A percentile compares a stretch with the other conserved stretches of the same genome.
Conservation (phyloP, 2,329 filamentous ascomycete species). For the Aspergillus nomiae region DNA sequence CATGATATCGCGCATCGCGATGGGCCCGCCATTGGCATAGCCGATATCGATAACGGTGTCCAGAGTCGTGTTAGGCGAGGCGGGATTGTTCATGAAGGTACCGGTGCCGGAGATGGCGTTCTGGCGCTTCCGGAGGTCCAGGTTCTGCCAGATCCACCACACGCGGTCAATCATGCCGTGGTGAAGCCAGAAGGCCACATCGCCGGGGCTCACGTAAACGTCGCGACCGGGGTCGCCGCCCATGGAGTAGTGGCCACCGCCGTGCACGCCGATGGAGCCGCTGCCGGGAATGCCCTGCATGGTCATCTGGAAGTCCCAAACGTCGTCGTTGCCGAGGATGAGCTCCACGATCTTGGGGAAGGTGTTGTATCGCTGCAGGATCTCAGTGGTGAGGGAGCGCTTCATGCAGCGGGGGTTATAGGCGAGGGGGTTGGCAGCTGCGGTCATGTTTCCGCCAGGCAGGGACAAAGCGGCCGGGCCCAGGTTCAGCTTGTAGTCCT, state of each 20-base stretch:
- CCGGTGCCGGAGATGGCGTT: slow-evolving; percentile 46
- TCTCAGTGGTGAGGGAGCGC: slow-evolving; percentile 28
- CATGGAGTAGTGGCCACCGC: slow-evolving; percentile 50
- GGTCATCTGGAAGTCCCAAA: slow-evolving; percentile 38
- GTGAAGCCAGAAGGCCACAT: slow-evolving; percentile 53
- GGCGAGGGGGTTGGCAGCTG: slow-evolving; percentile 15
- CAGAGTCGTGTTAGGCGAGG: slow-evolving; percentile 49
- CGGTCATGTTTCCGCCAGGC: slow-evolving; percentile 8
- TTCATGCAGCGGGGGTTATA: slow-evolving; percentile 36
- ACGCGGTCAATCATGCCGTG: slow-evolving; percentile 52
- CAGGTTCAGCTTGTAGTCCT: slow-evolving; percentile 16
- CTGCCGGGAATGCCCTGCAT: slow-evolving; percentile 42
- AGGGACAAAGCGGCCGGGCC: slow-evolving; percentile 10
- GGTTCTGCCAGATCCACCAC: slow-evolving; percentile 56
- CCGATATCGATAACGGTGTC: slow-evolving; percentile 46
- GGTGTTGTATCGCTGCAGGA: slow-evolving; percentile 24
- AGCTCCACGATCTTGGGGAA: slow-evolving; percentile 24
- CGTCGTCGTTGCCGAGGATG: slow-evolving; percentile 22
- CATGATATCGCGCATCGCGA: slow-evolving; percentile 43
- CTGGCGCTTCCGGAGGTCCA: slow-evolving; percentile 39
- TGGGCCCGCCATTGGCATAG: slow-evolving; percentile 33
- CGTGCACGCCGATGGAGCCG: slow-evolving; percentile 45
- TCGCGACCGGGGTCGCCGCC: slow-evolving; percentile 51
- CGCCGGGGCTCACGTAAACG: slow-evolving; percentile 48
- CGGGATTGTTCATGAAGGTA: slow-evolving; percentile 48